Conservation (phyloP, 306 rosid species). For the Fagus crenata region DNA sequence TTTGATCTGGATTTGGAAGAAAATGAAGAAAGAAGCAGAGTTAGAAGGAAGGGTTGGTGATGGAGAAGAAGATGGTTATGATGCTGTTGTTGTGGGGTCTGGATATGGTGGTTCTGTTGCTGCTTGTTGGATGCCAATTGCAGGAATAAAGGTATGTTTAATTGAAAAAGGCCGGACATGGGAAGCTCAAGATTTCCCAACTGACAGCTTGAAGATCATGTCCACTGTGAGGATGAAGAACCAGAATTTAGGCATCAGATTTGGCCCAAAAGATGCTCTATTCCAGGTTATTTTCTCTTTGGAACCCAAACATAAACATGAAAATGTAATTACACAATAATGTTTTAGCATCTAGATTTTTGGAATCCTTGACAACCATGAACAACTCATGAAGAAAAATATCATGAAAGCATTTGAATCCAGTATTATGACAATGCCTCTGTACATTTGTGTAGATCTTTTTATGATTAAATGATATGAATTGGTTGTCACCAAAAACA, state of each 20-base stretch:
- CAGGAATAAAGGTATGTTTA: conserved; percentile 33
- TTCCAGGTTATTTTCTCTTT: conserved; percentile 35
- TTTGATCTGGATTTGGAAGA: conserved; percentile 1
- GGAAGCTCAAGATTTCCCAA: conserved; percentile 43
- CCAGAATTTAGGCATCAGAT: conserved; percentile 31
- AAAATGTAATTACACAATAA: background rate
- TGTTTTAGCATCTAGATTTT: background rate
- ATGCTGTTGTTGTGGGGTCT: conserved; percentile 41
- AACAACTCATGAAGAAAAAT: background rate
- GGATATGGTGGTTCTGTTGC: conserved; percentile 42
- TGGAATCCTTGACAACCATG: background rate
- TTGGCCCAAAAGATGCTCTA: conserved; percentile 42
- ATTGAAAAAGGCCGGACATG: conserved; percentile 35
- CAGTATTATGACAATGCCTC: too few relatives aligned
- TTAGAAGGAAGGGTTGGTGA: conserved; percentile 9
- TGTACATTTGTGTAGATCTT: too few relatives aligned
- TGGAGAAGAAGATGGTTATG: conserved; percentile 31
- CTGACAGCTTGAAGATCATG: conserved; percentile 28
- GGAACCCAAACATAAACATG: background rate
- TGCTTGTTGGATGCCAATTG: conserved; percentile 40
- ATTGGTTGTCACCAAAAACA: too few relatives aligned
- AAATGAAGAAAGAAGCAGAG: conserved; percentile 12
- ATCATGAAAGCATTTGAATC: background rate
- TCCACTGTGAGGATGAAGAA: conserved; percentile 31
- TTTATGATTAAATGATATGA: too few relatives aligned